A percentile compares a stretch with the other conserved stretches of the same genome.
phyloP scores from a whole-genome alignment of 805 yeast genomes.

The Isabelozyma rhagii region DNA sequence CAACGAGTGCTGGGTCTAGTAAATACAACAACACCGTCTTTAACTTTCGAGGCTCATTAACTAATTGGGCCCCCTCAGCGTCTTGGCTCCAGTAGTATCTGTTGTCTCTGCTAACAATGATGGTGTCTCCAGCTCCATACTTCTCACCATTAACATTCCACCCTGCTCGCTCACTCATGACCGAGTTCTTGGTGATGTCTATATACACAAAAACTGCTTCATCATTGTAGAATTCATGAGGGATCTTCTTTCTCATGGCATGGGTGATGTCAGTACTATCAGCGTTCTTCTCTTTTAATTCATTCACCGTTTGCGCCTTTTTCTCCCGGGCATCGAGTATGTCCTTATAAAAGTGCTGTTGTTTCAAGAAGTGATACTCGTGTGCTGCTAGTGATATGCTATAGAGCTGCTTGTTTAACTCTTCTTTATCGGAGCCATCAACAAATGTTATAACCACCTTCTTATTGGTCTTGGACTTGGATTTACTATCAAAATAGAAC shows the following conservation, averaged over 20 bases:
- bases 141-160: conserved; percentile 37
- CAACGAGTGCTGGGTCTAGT: conserved; percentile 30
- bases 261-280: conserved; percentile 41
- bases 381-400: conserved; percentile 45
- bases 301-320: conserved; percentile 43
- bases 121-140: conserved; percentile 51
- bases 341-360: conserved; percentile 35
- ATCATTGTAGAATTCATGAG: conserved; percentile 43
- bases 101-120: conserved; percentile 49
- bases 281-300: conserved; percentile 39
- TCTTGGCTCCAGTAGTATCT: conserved; percentile 28
- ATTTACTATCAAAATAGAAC: conserved; percentile 29
- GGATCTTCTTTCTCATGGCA: conserved; percentile 49
- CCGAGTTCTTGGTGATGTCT: conserved; percentile 41
- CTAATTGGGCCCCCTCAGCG: conserved; percentile 34
- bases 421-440: conserved; percentile 34
- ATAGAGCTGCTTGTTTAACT: conserved; percentile 29
- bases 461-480: conserved; percentile 21
- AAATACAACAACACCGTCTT: conserved; percentile 37
- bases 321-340: conserved; percentile 20
- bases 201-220: conserved; percentile 46
- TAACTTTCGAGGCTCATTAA: conserved; percentile 26
- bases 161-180: conserved; percentile 22
- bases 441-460: conserved; percentile 51
- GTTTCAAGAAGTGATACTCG: conserved; percentile 45